Evolutionary conservation across 768 basidiomycete genomes (phyloP).

Genomic region (Leccinum variicolor): DNA sequence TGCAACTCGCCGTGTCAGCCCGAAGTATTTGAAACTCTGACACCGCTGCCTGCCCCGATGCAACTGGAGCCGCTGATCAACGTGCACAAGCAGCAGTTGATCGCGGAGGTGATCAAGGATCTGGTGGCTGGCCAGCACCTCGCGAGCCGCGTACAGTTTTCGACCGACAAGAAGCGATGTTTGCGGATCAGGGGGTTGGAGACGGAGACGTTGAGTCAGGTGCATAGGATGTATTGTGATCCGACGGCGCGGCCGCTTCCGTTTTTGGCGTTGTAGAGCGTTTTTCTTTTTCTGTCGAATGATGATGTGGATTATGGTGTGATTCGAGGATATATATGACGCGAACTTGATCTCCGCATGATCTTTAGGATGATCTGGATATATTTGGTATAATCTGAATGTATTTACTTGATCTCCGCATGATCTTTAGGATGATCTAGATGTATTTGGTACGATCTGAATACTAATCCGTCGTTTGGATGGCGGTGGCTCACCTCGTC

Average conservation of each 20-base stretch:
- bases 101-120: constrained; percentile 76
- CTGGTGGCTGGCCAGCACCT: constrained; percentile 82
- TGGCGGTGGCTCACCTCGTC: too few species aligned
- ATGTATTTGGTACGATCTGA: too few species aligned
- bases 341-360: too few species aligned
- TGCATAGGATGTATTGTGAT: constrained; percentile 35
- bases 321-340: too few species aligned
- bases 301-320: too few species aligned
- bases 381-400: too few species aligned
- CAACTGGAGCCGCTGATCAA: constrained; percentile 84
- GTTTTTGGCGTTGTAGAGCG: constrained; percentile 21
- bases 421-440: too few species aligned
- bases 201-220: constrained; percentile 50
- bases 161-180: constrained; percentile 72
- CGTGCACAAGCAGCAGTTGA: constrained; percentile 82
- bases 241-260: constrained; percentile 16
- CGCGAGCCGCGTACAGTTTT: constrained; percentile 66
- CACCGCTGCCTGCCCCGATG: constrained; percentile 71
- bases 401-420: too few species aligned
- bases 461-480: too few species aligned
- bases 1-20: constrained; percentile 72
- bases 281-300: not conserved
- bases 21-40: constrained; percentile 73
- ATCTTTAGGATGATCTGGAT: too few species aligned
- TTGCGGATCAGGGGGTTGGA: constrained; percentile 69